Evolutionary conservation across 495 filamentous ascomycete species (phyloP), one percentile per base, ranked within the genome.

Genomic region (Tuber brumale): DNA sequence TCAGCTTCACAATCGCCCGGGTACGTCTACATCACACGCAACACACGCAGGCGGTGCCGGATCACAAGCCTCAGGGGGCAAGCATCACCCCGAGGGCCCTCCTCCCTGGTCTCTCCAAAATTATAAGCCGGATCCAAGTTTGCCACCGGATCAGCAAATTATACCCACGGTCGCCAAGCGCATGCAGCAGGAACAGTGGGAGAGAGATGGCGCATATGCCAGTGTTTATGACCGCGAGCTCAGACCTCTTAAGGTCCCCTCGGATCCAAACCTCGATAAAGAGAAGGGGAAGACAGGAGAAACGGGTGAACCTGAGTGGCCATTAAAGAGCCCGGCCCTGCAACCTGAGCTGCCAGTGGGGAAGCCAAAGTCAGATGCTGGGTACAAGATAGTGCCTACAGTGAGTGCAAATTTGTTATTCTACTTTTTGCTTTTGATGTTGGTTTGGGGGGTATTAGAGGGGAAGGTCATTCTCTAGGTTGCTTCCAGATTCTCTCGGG

Each of bases 141-240:
- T 99, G 21, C 95, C 95, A 57, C 95, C 93, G 19, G 95, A 99
- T 75, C 92, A 98, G 84, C 95, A 99, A 83, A 89, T 99, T 72
- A 89, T 99, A 27, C 95, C 95, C 4, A 99, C 95, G 0, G 93
- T 97, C 76, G 95, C 95, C 61, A 95, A 91, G 81, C 89, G 92
- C 77, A 87, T 98, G 85, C 91, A 94, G 82, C 95, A 97, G 86
- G 93, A 97, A 83, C 93, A 95, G 82, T 97, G 93, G 94, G 94
- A 94, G 84, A 91, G 90, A 79, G 94, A 97, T 84, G 94, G 94
- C 71, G 92, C 92, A 72, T 91, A 90, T 76, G 93, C 92, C 8
- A 92, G 87, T 70, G 88, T 90, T 44, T 96, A 95, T 83, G 94
- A 97, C 83, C 90, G 89, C 77, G 89, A 95, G 80, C 93, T 97